Evolutionary conservation across 257 asterid genomes (phyloP), one percentile per base, ranked within the genome.

Genomic region (Echium plantagineum): DNA sequence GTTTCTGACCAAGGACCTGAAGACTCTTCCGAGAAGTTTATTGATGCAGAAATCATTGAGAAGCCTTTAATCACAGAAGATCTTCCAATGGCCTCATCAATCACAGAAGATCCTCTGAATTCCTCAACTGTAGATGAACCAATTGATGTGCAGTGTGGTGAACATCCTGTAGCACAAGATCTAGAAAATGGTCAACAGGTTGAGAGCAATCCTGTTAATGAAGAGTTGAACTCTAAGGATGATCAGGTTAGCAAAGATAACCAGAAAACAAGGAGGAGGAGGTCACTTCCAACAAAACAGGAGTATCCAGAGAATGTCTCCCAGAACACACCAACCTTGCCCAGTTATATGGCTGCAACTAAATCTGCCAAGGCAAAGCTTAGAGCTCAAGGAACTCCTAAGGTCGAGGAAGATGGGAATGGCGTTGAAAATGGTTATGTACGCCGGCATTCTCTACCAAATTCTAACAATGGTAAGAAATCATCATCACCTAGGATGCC

Each of bases 311-410:
- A 87, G 69, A 88, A 80, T 67, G 72, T 80, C 60, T 80, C 86
- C 6, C 85, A 85, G 74, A 87, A 85, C 51, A 58, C 85, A 47
- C 81, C 86, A 31, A 80, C 79, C 65, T 59, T 91, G 70, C 96
- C 98, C 9, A 88, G 98, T 69, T 91, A 91, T 69, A 91, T 91
- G 98, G 90, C 85, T 3, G 94, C 95, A 20, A 91, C 96, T 28
- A 78, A 77, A 73, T 91, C 96, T 56, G 98, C 95, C 19, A 91
- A 88, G 75, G 98, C 96, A 31, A 91, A 88, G 83, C 98, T 91
- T 56, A 84, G 87, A 80, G 80, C 88, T 52, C 94, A 89, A 69
- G 95, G 83, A 10, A 62, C 93, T 63, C 56, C 76, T 9, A 83
- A 73, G 69, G n/a, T 74, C 48, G 77, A 53, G 51, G 98, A 80